Base-by-base conservation (phyloP, 2,329 filamentous ascomycete species). In the Fusarium hostae region DNA sequence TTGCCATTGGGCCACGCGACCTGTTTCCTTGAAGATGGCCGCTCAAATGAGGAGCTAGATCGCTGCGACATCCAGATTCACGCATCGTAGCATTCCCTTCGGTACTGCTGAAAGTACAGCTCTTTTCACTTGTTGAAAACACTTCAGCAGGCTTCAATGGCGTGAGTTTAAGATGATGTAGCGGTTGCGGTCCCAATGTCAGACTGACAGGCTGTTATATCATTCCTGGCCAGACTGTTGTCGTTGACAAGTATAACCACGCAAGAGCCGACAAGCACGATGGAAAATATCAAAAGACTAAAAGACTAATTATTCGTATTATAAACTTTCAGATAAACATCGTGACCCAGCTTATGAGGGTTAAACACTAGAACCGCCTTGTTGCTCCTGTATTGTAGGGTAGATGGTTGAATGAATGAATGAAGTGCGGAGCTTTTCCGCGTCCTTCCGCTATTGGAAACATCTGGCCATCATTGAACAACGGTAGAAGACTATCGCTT, bases 1-100 rank as follows among this genome's bases (percentile, higher is more conserved):
- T 69, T 69, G 66, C 66, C 65, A 68, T 68, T 68, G 65, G 65
- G 65, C 65, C 65, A 68, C 65, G 65, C 65, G 65, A 68, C 65
- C 65, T 44, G 4, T 18, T 68, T 68, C 4, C 0, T 15, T 68
- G 28, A 18, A 8, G 3, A 0, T 6, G 8, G 9, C 2, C 5
- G 15, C 28, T 15, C 24, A 24, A 30, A 43, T 37, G 10, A n/a
- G 11, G 9, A 6, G 0, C 34, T 64, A 52, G 7, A 22, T 45
- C 4, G 20, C 13, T 34, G 3, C 15, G n/a, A 9, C 41, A 34
- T 3, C 4, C 6, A 8, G 16, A n/a, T 6, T 35, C 11, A 4
- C n/a, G 9, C 8, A 5, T n/a, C 4, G 0, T 22, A 20, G 34
- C 34, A 32, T 8, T 32, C 3, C 22, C 16, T 7, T 3, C 8